Base-by-base conservation (phyloP, 1,284 basidiomycete species). In the Sparassis latifolia region DNA sequence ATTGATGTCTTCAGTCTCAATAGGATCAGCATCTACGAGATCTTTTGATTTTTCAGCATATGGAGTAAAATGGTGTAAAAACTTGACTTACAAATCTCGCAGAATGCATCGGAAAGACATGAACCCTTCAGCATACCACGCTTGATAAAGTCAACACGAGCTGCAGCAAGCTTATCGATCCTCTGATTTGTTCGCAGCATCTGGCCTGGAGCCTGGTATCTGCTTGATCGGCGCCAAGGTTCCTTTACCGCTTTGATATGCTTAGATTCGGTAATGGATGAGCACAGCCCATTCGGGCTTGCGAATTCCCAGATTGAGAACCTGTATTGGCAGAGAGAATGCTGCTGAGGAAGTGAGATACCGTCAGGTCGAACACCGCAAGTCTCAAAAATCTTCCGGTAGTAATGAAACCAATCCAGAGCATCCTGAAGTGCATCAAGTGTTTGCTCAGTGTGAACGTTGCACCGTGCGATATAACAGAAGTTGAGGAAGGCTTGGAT, bases 131-230 rank as follows among this genome's bases (percentile, higher is more conserved):
- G 51, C 52, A 62, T 53, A 38, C 35, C n/a, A 7, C 7, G n/a
- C 10, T 52, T 47, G 3, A 50, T 52, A 20, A 58, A 55, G 46
- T 60, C 54, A 1, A 47, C 50, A 12, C 47, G 52, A 5, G 46
- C 20, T 9, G 60, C 57, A 3, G 54, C 47, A 0, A 62, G 47
- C 51, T 62, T 58, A 44, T 56, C 52, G 1, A 63, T 50, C 1
- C 59, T 39, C 12, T 59, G 53, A 33, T 62, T 63, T 10, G 51
- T 62, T 2, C 52, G 44, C 1, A 65, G 47, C 48, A 65, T 63
- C 38, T 64, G 62, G 3, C 52, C 53, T 2, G 62, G 56, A 58
- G 20, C 20, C 20, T 20, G 20, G 20, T 20, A 20, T 20, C 20
- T 20, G 20, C 20, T 20, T 20, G 20, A 20, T 20, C 20, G 1